Percentiles rank a stretch among this genome's conserved stretches.
Conservation (phyloP, 495 filamentous ascomycete genomes). For the Tetracladium setigerum region DNA sequence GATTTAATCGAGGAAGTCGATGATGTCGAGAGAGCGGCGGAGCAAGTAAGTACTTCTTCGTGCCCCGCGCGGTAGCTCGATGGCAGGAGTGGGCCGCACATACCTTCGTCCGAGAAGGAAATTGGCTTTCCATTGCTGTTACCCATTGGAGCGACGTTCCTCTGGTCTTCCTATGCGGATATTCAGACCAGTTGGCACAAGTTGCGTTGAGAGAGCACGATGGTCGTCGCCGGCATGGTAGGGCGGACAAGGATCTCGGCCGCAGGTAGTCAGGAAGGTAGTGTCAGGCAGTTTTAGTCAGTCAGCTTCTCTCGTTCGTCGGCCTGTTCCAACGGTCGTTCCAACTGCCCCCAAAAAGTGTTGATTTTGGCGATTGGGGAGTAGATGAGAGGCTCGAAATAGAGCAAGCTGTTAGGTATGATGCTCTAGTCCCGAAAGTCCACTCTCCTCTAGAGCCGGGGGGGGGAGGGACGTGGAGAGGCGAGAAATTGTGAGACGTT, state of each 20-base stretch:
- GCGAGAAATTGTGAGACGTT: no score
- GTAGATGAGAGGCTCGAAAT: no score
- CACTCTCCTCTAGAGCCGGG: no score
- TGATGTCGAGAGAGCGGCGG: conserved; percentile 2
- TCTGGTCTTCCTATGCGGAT: background rate
- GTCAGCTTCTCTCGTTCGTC: background rate
- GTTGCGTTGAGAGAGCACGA: no score
- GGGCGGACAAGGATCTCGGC: no score
- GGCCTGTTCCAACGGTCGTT: background rate
- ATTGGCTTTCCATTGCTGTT: conserved; percentile 92
- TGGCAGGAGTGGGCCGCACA: conserved; percentile 24
- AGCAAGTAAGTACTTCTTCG: background rate
- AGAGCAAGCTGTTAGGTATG: no score
- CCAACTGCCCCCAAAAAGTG: no score
- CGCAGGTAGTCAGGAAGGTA: background rate
- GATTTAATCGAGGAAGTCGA: background rate
- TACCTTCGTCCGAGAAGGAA: conserved; percentile 88
- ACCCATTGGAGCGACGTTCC: conserved; percentile 55
- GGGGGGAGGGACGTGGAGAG: no score
- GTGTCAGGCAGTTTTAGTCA: background rate
- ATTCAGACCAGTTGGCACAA: conserved; percentile 13
- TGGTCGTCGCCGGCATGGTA: no score
- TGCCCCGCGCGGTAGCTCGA: background rate
- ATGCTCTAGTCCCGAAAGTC: no score
- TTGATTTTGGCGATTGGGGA: no score